Evolutionary conservation across 345 rosid genomes (phyloP), one percentile per base, ranked within the genome.

Genomic region (Eucalyptus cloeziana): DNA sequence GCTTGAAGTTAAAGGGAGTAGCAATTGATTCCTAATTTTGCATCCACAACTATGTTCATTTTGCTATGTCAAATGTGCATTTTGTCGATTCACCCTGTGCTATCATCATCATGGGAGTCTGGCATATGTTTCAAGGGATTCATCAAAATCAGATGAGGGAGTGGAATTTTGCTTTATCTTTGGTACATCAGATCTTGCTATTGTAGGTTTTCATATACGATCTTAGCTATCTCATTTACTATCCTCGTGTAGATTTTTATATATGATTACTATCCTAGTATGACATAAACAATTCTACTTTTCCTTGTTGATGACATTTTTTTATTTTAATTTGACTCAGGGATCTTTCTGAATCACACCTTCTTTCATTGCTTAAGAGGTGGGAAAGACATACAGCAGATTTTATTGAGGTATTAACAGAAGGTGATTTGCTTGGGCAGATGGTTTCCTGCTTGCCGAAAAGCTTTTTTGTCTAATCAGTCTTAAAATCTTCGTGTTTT

Each of bases 301-400:
- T 49, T 56, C 58, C 85, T 60, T 25, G 30, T 45, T 50, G 67
- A 64, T 89, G 69, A 86, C n/a, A 89, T 49, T 86, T 40, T 40
- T 69, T 47, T 11, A 37, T 62, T 54, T 62, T 89, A 91, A 52
- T 87, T 89, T 89, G 91, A 85, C 89, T 91, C 92, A 96, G 99
- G 98, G 98, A 93, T 92, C 95, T 97, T 92, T 92, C 99, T 69
- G 93, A 92, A 49, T 62, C 86, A 52, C 93, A 92, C 89, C 92
- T 97, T 85, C 69, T 60, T 79, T 88, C 91, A 89, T 88, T 98
- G 94, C 91, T 97, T 52, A 93, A 93, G 91, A 92, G 89, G 85
- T 98, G 98, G 99, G 96, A 95, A 91, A 93, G 86, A 79, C 93
- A 93, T 87, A 92, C 96, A 4, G 87, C 87, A 3, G 95, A 91